Evolutionary conservation across 371 early-diverging fungal species (phyloP).

Genomic region (Circinella umbellata): DNA sequence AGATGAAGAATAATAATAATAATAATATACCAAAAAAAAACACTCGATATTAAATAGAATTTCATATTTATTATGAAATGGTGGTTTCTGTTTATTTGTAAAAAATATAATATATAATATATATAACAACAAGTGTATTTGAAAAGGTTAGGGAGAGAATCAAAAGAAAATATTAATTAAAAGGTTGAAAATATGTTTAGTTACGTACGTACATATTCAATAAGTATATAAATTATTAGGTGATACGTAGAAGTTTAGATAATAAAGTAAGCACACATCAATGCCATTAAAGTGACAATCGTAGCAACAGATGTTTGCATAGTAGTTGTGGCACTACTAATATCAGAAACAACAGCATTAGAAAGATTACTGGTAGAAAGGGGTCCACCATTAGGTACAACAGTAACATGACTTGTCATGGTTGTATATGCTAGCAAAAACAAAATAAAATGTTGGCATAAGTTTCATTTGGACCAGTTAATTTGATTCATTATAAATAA

Average conservation of each 20-base stretch:
- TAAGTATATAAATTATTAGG: not conserved
- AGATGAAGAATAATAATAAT: not conserved
- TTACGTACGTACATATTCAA: no score
- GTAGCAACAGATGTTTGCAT: not conserved
- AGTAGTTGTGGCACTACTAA: not conserved
- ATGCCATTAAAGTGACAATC: not conserved
- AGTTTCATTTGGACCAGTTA: not conserved
- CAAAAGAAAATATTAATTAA: no score
- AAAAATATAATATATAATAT: no score
- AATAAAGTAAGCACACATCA: constrained; percentile 5
- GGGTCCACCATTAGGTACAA: not conserved
- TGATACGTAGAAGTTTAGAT: not conserved
- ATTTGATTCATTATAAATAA: not conserved
- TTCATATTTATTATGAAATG: no score
- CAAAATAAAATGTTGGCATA: not conserved
- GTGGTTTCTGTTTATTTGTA: no score
- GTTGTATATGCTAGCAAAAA: constrained; percentile 5
- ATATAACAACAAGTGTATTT: no score
- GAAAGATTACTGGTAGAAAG: constrained; percentile 7
- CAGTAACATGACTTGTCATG: constrained; percentile 12
- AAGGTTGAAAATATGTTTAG: no score
- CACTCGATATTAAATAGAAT: no score
- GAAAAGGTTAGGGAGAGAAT: no score
- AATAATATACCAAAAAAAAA: not conserved
- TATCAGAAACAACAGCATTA: constrained; percentile 10